phyloP scores from a whole-genome alignment of 306 rosid genomes.

The Casuarina cunninghamiana region DNA sequence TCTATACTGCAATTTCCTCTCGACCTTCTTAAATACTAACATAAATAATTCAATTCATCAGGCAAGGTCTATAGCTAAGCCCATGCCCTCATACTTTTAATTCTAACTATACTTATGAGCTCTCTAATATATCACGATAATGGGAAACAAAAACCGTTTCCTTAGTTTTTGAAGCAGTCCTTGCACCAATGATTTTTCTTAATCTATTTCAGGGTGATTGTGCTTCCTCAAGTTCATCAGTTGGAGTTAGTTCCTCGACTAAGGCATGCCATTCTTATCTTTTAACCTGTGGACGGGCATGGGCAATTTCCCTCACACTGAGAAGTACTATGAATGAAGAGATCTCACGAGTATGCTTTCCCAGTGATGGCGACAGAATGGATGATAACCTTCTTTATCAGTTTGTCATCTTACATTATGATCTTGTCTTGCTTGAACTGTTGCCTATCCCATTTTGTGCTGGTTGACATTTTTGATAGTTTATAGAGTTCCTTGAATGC shows the following conservation, averaged over 20 bases:
- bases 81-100: neutral
- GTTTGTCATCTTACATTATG: conserved; percentile 41
- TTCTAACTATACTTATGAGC: neutral
- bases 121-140: conserved; percentile 6
- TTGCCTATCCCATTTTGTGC: neutral
- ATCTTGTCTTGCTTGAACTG: conserved; percentile 5
- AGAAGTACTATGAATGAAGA: conserved; percentile 67
- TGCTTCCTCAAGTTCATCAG: conserved; percentile 45
- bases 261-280: conserved; percentile 33
- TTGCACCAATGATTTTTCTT: conserved; percentile 25
- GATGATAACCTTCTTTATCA: conserved; percentile 66
- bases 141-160: conserved; percentile 18
- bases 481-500: neutral
- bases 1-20: neutral
- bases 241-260: conserved; percentile 44
- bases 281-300: conserved; percentile 70
- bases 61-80: neutral
- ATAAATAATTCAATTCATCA: neutral
- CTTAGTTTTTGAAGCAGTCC: conserved; percentile 21
- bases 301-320: conserved; percentile 82
- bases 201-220: conserved; percentile 50
- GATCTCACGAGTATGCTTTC: conserved; percentile 53
- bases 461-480: conserved; percentile 2
- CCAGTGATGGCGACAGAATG: conserved; percentile 38
- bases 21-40: neutral